Base-by-base conservation (phyloP, 2,329 filamentous ascomycete genomes). In the Blastomyces parvus region DNA sequence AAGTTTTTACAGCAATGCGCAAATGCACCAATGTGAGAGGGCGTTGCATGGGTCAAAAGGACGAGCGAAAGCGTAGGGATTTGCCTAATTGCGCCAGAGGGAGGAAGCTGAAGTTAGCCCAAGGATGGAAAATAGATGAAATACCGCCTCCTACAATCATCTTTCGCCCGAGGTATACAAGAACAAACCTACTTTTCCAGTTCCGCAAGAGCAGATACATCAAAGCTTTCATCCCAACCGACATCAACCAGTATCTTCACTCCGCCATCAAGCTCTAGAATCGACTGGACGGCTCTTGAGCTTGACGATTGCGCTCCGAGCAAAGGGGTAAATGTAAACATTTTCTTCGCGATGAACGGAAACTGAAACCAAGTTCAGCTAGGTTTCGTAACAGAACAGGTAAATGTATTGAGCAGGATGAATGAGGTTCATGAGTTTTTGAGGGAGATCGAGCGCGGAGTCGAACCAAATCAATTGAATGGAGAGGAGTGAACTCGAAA, bases 1-100 rank as follows among this genome's bases (percentile, higher is more conserved):
- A 97, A 89, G 75, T 97, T 88, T 77, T 96, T 96, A 86, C 94
- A 97, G 80, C 92, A 97, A 76, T 97, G 92, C 53, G 90, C 92
- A 74, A 90, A 97, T 64, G 94, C 94, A 68, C 90, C 93, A 63
- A 99, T 84, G 78, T 99, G 94, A 60, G 90, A 86, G 60, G 90
- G 84, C 0, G 93, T 99, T 66, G 94, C 90, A 75, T 99, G 94
- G 0, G 94, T 99, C 68, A 99, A 84, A 50, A 99, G 89, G 70
- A 99, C 88, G 69, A 99, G 83, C 2, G 94, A 97, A 53, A 99
- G 83, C 0, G 93, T 96, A 27, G 93, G 90, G 11, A 95, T 86
- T 80, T 95, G 90, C 80, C 91, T 94, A 64, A 40, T 60, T 30
- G 30, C 38, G 17, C 61, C 17, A 25, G 14, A 44, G 7, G n/a